These are phyloP conservation scores for Paracamarosporium sp. DNA, from an alignment of 2,329 filamentous ascomycete genomes.

Conservation along the genomic window DNA sequence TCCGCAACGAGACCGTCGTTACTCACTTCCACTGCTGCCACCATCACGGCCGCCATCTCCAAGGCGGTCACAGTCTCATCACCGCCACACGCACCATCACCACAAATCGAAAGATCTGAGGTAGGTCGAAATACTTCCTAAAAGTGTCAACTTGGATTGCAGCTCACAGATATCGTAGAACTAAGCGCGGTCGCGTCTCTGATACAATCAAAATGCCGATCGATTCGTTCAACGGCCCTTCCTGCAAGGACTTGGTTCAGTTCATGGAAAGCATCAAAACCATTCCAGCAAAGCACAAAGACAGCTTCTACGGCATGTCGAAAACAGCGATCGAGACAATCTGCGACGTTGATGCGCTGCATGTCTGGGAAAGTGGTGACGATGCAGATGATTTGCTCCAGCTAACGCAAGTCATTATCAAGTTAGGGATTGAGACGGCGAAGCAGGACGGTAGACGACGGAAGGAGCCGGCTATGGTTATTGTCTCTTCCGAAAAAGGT, in stretches of 20 bases:
- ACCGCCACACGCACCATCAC: not conserved
- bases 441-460: not conserved
- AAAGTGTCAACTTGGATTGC: not conserved
- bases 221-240: slow-evolving; percentile 32
- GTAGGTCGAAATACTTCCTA: not conserved
- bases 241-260: slow-evolving; percentile 28
- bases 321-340: slow-evolving; percentile 26
- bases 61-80: not conserved
- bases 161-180: not conserved
- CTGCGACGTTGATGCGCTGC: slow-evolving; percentile 29
- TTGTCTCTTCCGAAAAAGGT: slow-evolving; percentile 21
- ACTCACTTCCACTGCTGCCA: not conserved
- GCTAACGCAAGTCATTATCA: slow-evolving; percentile 37
- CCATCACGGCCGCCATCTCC: not conserved
- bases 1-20: not conserved
- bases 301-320: slow-evolving; percentile 27
- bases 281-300: slow-evolving; percentile 33
- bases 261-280: slow-evolving; percentile 31
- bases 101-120: not conserved
- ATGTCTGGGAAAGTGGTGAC: slow-evolving; percentile 42
- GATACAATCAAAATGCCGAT: slow-evolving; percentile 7
- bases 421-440: slow-evolving; percentile 15
- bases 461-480: slow-evolving; percentile 34
- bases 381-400: slow-evolving; percentile 42
- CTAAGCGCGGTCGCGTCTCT: slow-evolving; percentile 13